Evolutionary conservation across 2,329 filamentous ascomycete species (phyloP).

Genomic region (Epichloe sp.): DNA sequence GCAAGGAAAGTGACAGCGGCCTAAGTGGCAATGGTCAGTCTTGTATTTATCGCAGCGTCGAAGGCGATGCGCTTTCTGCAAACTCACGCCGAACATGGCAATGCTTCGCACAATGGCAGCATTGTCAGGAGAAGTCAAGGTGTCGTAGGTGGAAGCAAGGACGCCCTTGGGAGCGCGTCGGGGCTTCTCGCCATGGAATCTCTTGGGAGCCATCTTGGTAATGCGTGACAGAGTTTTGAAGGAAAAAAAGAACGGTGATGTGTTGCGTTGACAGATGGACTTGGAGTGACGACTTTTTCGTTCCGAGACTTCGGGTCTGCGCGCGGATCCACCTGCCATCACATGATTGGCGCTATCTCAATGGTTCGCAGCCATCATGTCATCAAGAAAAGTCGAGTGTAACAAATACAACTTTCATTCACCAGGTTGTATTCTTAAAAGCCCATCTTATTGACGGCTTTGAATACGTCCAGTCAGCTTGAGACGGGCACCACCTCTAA

Average conservation of each 20-base stretch:
- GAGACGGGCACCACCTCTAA: neutral
- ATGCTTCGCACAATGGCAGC: conserved; percentile 55
- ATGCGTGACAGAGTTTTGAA: neutral
- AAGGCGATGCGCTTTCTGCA: neutral
- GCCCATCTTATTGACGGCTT: too few relatives aligned
- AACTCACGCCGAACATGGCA: conserved; percentile 53
- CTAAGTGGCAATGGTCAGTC: conserved; percentile 5
- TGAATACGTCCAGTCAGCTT: too few relatives aligned
- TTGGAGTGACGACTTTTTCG: neutral
- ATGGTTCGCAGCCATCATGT: neutral
- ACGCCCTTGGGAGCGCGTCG: conserved; percentile 35
- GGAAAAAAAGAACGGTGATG: neutral
- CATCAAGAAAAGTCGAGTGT: too few relatives aligned
- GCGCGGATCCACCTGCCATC: conserved; percentile 1
- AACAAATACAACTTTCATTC: too few relatives aligned
- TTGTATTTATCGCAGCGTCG: neutral
- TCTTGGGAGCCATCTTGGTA: conserved; percentile 47
- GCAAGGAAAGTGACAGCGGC: conserved; percentile 46
- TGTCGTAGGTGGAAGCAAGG: conserved; percentile 44
- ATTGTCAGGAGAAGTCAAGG: conserved; percentile 55
- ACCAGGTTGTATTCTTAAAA: too few relatives aligned
- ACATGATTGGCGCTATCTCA: conserved; percentile 4
- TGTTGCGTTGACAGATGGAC: neutral
- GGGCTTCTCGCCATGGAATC: conserved; percentile 38
- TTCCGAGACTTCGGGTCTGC: neutral